Conservation (phyloP, 176 grass and related monocot genomes). For the Saccharum spontaneum region DNA sequence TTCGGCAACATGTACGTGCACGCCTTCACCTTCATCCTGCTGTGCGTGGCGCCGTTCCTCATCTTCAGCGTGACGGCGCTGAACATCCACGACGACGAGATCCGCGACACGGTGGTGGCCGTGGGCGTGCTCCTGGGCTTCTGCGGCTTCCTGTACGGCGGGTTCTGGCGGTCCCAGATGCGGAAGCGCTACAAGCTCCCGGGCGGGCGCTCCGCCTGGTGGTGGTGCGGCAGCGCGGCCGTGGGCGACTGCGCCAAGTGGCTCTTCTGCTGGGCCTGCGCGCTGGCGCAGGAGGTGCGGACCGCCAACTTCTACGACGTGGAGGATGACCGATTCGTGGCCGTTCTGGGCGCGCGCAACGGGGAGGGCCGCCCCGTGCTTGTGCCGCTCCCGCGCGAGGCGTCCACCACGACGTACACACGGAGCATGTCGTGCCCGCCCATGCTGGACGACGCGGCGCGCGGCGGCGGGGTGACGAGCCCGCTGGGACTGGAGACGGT, state of each 20-base stretch:
- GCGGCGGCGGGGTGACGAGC: neutral
- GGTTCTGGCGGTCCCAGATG: slow-evolving; percentile 91
- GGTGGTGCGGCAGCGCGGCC: slow-evolving; percentile 26
- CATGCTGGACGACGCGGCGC: slow-evolving; percentile 40
- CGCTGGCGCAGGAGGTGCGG: slow-evolving; percentile 88
- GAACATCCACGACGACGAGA: slow-evolving; percentile 59
- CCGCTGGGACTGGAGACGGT: slow-evolving; percentile 7
- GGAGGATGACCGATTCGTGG: slow-evolving; percentile 60
- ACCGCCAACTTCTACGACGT: slow-evolving; percentile 94
- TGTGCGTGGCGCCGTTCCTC: slow-evolving; percentile 64
- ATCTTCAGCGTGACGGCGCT: slow-evolving; percentile 79
- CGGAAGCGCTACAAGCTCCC: slow-evolving; percentile 83
- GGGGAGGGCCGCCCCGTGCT: slow-evolving; percentile 50
- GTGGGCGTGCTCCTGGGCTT: slow-evolving; percentile 56
- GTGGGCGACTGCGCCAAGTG: slow-evolving; percentile 70
- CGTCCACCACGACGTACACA: neutral
- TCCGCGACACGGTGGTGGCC: slow-evolving; percentile 47
- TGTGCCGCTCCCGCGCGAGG: slow-evolving; percentile 75
- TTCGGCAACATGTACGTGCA: slow-evolving; percentile 99
- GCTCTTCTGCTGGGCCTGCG: slow-evolving; percentile 89
- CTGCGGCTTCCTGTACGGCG: slow-evolving; percentile 83
- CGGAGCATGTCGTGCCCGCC: slow-evolving; percentile 80
- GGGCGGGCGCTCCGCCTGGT: slow-evolving; percentile 4
- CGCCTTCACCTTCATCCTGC: slow-evolving; percentile 72
- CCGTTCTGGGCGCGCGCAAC: slow-evolving; percentile 33